Percentiles rank a stretch among this genome's conserved stretches.
These are phyloP conservation scores for Biscutella auriculata DNA, from an alignment of 441 rosid genomes.

Conservation along the genomic window DNA sequence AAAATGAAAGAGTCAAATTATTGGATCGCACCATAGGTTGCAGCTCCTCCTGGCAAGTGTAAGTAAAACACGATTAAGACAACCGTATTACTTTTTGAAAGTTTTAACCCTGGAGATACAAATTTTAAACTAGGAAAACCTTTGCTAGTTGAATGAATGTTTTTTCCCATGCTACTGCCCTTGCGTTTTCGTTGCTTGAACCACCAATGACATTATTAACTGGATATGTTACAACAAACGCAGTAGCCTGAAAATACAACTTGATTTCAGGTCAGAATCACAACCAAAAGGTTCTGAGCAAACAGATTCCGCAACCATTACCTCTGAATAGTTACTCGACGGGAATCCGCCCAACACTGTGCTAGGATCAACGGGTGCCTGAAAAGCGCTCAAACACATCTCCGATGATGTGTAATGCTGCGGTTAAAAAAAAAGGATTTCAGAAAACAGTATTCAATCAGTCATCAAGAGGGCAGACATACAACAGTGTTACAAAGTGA, in stretches of 20 bases:
- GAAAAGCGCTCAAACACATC: conserved; percentile 55
- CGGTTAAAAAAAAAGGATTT: conserved; percentile 21
- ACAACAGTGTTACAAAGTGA: conserved; percentile 2
- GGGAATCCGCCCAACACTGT: conserved; percentile 62
- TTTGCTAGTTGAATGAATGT: conserved; percentile 53
- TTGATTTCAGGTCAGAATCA: conserved; percentile 11
- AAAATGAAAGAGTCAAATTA: conserved; percentile 57
- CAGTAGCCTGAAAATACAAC: conserved; percentile 56
- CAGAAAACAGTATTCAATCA: conserved; percentile 40
- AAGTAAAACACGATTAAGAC: conserved; percentile 1
- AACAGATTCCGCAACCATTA: conserved; percentile 22
- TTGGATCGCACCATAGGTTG: conserved; percentile 44
- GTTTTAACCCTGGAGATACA: conserved; percentile 8
- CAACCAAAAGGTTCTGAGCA: conserved; percentile 15
- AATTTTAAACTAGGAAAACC: conserved; percentile 25
- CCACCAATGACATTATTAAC: conserved; percentile 57
- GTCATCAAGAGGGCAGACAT: neutral
- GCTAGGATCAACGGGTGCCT: conserved; percentile 77
- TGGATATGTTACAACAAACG: conserved; percentile 60
- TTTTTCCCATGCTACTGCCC: conserved; percentile 70
- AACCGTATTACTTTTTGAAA: neutral
- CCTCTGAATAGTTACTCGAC: conserved; percentile 59
- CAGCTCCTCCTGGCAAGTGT: conserved; percentile 45
- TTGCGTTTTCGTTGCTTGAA: conserved; percentile 38
- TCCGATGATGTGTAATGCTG: conserved; percentile 67